Percentiles rank a stretch among this genome's conserved stretches.
Conservation (phyloP, 2,329 filamentous ascomycete genomes). For the Penicillium paneum region DNA sequence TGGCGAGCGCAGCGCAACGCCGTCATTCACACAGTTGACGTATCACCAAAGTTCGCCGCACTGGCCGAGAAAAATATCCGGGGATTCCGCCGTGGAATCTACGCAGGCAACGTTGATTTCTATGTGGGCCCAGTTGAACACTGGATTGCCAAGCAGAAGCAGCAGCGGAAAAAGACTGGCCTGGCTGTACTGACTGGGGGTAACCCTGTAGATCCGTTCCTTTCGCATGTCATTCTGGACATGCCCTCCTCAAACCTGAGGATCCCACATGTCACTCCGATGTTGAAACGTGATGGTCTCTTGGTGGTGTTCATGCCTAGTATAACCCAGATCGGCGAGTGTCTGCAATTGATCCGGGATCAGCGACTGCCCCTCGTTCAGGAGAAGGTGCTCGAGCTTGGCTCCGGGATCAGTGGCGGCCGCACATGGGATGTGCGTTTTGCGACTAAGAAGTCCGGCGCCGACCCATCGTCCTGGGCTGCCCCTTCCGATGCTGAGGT, state of each 20-base stretch:
- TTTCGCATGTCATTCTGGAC: conserved; percentile 70
- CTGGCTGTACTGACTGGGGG: conserved; percentile 18
- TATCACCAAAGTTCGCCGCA: conserved; percentile 58
- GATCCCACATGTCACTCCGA: conserved; percentile 46
- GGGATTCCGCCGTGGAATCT: conserved; percentile 67
- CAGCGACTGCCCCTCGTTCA: conserved; percentile 53
- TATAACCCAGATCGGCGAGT: conserved; percentile 72
- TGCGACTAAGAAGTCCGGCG: conserved; percentile 37
- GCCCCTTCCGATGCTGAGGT: conserved; percentile 18
- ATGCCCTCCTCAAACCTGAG: conserved; percentile 61
- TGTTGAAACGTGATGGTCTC: conserved; percentile 61
- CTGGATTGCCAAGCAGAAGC: conserved; percentile 58
- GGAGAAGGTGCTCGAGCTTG: conserved; percentile 47
- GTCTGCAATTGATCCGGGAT: conserved; percentile 54
- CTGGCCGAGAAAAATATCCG: conserved; percentile 64
- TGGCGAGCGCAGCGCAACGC: conserved; percentile 58
- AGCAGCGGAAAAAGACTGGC: conserved; percentile 30
- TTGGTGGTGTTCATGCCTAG: conserved; percentile 72
- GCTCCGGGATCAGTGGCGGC: conserved; percentile 46
- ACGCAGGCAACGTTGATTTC: conserved; percentile 69
- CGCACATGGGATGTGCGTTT: conserved; percentile 48
- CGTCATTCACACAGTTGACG: conserved; percentile 72
- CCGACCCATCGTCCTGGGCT: conserved; percentile 34
- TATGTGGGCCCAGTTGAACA: conserved; percentile 64
- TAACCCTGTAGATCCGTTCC: conserved; percentile 53